Evolutionary conservation across 805 yeast genomes (phyloP).

Genomic region (Myxozyma neglecta): DNA sequence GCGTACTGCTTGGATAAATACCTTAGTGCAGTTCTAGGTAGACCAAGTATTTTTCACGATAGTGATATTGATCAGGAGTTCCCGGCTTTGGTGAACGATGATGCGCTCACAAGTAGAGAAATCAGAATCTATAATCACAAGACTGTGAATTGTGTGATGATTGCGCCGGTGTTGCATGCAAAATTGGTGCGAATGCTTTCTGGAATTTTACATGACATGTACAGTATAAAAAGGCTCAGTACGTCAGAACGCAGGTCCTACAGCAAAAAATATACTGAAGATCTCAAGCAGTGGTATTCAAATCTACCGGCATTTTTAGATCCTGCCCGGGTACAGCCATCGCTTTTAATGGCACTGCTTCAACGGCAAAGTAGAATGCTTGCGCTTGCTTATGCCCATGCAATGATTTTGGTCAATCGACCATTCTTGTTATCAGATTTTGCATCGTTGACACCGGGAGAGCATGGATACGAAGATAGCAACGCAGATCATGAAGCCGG

Average conservation of each 20-base stretch:
- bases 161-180: conserved; percentile 25
- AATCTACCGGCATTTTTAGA: conserved; percentile 25
- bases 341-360: conserved; percentile 14
- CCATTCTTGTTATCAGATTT: conserved; percentile 22
- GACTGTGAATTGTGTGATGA: conserved; percentile 15
- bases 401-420: conserved; percentile 22
- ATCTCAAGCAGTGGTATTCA: conserved; percentile 15
- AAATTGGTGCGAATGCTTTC: conserved; percentile 14
- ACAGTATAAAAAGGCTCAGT: conserved; percentile 7
- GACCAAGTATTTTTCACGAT: conserved; percentile 52
- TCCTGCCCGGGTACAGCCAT: conserved; percentile 13
- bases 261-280: conserved; percentile 5
- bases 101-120: conserved; percentile 3
- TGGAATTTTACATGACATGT: conserved; percentile 20
- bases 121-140: neutral
- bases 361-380: conserved; percentile 24
- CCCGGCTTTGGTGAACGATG: conserved; percentile 23
- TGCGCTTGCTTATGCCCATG: conserved; percentile 23
- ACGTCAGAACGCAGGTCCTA: neutral
- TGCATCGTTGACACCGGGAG: conserved; percentile 15
- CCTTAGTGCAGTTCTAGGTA: conserved; percentile 50
- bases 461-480: conserved; percentile 1
- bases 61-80: conserved; percentile 46
- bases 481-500: conserved; percentile 11
- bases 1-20: conserved; percentile 41